Conservation (phyloP, 2,329 filamentous ascomycete genomes). For the Graphiopsis chlorocephala region DNA sequence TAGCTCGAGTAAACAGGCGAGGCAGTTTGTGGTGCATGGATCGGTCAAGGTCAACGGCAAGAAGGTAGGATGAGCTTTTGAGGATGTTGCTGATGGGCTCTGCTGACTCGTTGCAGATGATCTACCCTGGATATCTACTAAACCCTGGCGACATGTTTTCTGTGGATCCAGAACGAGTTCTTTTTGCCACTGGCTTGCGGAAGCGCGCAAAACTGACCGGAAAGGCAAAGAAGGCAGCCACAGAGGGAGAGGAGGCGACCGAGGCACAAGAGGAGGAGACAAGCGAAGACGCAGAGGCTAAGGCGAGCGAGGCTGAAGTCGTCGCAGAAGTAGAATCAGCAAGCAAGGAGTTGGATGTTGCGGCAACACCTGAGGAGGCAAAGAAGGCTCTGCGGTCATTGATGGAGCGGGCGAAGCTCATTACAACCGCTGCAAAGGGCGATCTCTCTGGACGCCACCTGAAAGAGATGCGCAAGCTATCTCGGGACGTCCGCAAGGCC, state of each 20-base stretch:
- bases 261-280: constrained; percentile 26
- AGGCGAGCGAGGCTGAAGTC: constrained; percentile 22
- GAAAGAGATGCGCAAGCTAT: constrained; percentile 70
- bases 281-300: constrained; percentile 10
- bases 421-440: constrained; percentile 52
- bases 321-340: constrained; percentile 16
- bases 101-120: constrained; percentile 64
- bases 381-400: constrained; percentile 53
- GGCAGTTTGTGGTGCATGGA: constrained; percentile 91
- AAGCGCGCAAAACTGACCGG: constrained; percentile 31
- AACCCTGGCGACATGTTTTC: constrained; percentile 99
- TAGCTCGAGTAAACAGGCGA: constrained; percentile 85
- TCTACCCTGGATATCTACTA: constrained; percentile 84
- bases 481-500: constrained; percentile 61
- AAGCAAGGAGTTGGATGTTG: constrained; percentile 17
- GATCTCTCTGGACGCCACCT: constrained; percentile 67
- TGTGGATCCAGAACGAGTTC: constrained; percentile 82
- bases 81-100: neutral
- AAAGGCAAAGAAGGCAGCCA: constrained; percentile 14
- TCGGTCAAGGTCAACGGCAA: constrained; percentile 94
- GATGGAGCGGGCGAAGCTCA: constrained; percentile 57
- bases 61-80: constrained; percentile 58
- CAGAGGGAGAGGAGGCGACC: constrained; percentile 24
- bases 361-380: constrained; percentile 24
- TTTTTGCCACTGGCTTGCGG: constrained; percentile 78